Percentiles rank a stretch among this genome's conserved stretches.
Evolutionary conservation across 176 grass and related monocot genomes (phyloP).

Genomic region (Thalia dealbata): DNA sequence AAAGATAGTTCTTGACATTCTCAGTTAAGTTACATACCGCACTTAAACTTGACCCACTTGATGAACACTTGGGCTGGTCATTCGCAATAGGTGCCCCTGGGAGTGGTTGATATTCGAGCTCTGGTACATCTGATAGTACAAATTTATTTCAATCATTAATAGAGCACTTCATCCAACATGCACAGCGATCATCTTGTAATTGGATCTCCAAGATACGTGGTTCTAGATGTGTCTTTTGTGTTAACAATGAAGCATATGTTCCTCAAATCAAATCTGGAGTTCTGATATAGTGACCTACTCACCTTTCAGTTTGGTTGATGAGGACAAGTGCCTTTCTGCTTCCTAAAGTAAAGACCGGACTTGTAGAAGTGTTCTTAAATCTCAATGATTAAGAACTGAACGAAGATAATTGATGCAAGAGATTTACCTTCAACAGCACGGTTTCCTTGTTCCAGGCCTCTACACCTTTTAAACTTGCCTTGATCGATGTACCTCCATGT

Average conservation of each 20-base stretch:
- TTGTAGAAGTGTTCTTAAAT: background rate
- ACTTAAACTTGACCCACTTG: conserved; percentile 3
- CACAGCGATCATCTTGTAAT: background rate
- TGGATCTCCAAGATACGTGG: background rate
- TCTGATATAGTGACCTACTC: background rate
- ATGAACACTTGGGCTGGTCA: background rate
- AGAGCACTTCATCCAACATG: background rate
- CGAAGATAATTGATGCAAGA: background rate
- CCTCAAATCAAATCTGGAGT: background rate
- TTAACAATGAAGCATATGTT: background rate
- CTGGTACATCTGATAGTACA: conserved; percentile 1
- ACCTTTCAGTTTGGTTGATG: background rate
- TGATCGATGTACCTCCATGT: conserved; percentile 4
- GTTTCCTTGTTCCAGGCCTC: conserved; percentile 12
- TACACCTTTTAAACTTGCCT: conserved; percentile 6
- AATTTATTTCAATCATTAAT: conserved; percentile 1
- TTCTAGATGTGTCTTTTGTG: background rate
- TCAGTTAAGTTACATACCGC: background rate
- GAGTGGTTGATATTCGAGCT: conserved; percentile 17
- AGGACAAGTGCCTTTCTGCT: background rate
- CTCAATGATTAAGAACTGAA: background rate
- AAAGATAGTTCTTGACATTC: background rate
- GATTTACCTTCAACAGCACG: background rate
- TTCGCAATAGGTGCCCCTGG: conserved; percentile 1
- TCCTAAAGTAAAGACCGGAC: background rate